Base-by-base conservation (phyloP, 1,284 basidiomycete species). In the Ganoderma multipileum region DNA sequence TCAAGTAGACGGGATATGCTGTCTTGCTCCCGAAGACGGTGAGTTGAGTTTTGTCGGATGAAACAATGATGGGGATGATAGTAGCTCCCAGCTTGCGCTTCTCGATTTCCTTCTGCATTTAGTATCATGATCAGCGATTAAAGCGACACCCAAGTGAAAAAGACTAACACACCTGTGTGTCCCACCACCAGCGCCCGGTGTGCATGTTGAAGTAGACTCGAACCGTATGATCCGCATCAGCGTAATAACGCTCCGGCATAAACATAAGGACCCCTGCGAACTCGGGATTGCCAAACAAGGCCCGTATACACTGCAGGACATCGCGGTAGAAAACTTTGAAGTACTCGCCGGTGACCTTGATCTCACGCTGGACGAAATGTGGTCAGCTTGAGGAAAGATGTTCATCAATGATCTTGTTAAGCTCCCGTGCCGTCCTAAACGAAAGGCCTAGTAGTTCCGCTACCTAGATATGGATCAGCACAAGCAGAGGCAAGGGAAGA, bases 241-340 rank as follows among this genome's bases (percentile, higher is more conserved):
- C 14, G 8, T 39, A 39, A 9, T 39, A 9, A 11, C 38, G 61
- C 65, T 82, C 79, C 0, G 83, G 83, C 1, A 68, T 63, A 44
- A 79, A 76, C 2, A 77, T 64, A 12, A 79, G 69, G 57, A 33
- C 2, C 1, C 55, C 30, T 38, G 30, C 4, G 16, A 33, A 36
- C 11, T 58, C 30, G 12, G 55, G 55, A 26, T 58, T 30, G 20
- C 55, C 30, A 23, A 20, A 58, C 6, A 58, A 16, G 12, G 55
- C 55, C 2, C 30, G 9, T 5, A 58, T 58, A 14, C 55, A 58
- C 55, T 33, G 26, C 2, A 58, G 18, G 30, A 36, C 16, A 11
- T 58, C 30, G 20, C 30, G 55, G 4, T 33, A 33, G 16, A 33
- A 58, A 1, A 58, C 18, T 14, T 58, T 30, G 20, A 58, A 58